Conservation (phyloP, 2,329 filamentous ascomycete species). For the Thielaviopsis punctulata region DNA sequence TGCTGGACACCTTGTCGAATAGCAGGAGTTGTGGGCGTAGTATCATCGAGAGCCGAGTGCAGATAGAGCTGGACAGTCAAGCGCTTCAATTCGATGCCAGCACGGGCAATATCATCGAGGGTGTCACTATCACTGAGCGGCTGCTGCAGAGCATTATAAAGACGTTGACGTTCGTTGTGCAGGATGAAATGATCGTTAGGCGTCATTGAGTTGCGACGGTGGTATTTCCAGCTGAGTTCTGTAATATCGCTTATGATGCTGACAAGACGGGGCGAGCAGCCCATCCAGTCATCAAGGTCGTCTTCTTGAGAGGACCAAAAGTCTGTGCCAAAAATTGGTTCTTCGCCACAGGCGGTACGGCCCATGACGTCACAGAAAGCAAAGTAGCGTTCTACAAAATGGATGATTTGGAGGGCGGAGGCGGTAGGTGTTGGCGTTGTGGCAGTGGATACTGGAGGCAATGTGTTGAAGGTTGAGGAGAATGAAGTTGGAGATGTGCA, state of each 20-base stretch:
- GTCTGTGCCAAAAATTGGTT: conserved; percentile 24
- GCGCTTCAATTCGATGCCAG: conserved; percentile 24
- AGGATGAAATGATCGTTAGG: neutral
- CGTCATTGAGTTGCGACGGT: conserved; percentile 9
- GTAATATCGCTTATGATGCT: conserved; percentile 25
- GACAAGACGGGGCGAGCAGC: conserved; percentile 25
- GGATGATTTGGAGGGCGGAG: conserved; percentile 1
- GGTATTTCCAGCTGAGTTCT: conserved; percentile 22
- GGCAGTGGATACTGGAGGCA: neutral
- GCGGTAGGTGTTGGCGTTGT: neutral
- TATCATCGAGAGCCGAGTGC: conserved; percentile 24
- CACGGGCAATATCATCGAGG: conserved; percentile 18
- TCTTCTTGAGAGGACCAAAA: conserved; percentile 24
- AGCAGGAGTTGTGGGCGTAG: conserved; percentile 20
- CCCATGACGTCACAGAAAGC: conserved; percentile 30
- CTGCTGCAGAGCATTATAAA: neutral
- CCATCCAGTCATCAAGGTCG: conserved; percentile 25
- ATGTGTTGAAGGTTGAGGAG: too few species aligned
- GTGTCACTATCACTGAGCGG: conserved; percentile 12
- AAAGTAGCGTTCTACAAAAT: conserved; percentile 24
- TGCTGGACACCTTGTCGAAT: conserved; percentile 16
- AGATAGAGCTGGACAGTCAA: conserved; percentile 25
- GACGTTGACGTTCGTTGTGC: neutral
- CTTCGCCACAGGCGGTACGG: conserved; percentile 26
- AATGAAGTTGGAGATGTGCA: neutral